phyloP scores from a whole-genome alignment of 2,329 filamentous ascomycete genomes.

The Alternaria brassicicola region DNA sequence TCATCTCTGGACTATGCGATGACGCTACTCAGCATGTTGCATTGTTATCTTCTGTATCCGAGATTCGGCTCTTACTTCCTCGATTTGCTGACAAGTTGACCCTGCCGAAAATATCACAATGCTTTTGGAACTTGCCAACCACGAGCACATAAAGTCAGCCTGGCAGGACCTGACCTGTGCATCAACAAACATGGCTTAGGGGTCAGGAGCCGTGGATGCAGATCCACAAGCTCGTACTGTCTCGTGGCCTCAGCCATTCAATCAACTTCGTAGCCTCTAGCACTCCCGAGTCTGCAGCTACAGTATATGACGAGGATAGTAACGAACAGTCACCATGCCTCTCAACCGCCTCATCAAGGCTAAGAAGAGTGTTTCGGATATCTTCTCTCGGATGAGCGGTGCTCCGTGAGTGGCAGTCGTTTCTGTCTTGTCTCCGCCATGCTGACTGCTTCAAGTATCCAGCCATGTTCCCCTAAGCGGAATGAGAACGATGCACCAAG shows the following conservation, averaged over 20 bases:
- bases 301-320: slow-evolving; percentile 5
- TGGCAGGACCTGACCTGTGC: slow-evolving; percentile 12
- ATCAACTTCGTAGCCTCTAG: not conserved
- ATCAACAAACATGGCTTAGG: slow-evolving; percentile 18
- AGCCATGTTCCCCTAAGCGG: not conserved
- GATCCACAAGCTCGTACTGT: not conserved
- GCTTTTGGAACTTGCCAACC: not conserved
- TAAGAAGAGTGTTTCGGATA: slow-evolving; percentile 40
- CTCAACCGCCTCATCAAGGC: slow-evolving; percentile 36
- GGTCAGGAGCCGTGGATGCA: slow-evolving; percentile 5
- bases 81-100: not conserved
- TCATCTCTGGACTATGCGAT: not conserved
- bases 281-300: not conserved
- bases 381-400: slow-evolving; percentile 25
- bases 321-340: slow-evolving; percentile 28
- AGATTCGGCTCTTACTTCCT: not conserved
- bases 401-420: not conserved
- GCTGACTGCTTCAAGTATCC: slow-evolving; percentile 8
- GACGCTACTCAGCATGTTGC: not conserved
- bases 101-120: not conserved
- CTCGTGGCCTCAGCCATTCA: not conserved
- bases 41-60: not conserved
- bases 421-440: not conserved
- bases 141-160: not conserved
- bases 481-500: slow-evolving; percentile 16